These are phyloP conservation scores for Pseudohalonectria lignicola DNA, from an alignment of 2,329 filamentous ascomycete species.

Conservation along the genomic window DNA sequence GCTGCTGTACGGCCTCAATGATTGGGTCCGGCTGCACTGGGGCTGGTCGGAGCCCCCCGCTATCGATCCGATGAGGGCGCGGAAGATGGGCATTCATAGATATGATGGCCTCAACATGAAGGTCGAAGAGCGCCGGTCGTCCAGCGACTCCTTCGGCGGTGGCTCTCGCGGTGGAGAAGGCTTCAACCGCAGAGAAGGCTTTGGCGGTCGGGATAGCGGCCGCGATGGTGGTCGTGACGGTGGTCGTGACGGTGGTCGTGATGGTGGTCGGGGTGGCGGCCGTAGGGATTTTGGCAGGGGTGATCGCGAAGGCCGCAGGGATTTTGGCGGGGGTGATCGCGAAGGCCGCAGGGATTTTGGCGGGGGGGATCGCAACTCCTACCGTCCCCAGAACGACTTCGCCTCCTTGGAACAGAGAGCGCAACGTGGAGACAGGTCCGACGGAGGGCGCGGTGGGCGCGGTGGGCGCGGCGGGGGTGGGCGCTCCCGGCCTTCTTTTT, in stretches of 20 bases:
- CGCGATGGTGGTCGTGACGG: too few species aligned
- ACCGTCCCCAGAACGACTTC: too few species aligned
- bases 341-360: too few species aligned
- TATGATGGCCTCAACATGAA: too few species aligned
- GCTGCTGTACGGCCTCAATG: conserved; percentile 32
- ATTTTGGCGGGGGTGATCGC: conserved; percentile 5
- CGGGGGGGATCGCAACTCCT: too few species aligned
- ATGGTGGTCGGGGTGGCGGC: too few species aligned
- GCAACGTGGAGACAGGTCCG: too few species aligned
- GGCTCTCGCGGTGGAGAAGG: conserved; percentile 8
- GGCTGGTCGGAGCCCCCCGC: conserved; percentile 37
- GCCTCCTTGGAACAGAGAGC: too few species aligned
- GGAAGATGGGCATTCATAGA: conserved; percentile 3
- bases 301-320: conserved; percentile 8
- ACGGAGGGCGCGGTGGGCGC: not conserved
- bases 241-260: too few species aligned
- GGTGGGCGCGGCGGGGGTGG: not conserved
- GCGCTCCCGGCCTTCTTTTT: too few species aligned
- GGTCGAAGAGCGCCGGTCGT: too few species aligned
- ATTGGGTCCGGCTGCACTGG: conserved; percentile 38
- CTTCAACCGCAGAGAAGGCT: too few species aligned
- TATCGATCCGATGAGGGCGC: conserved; percentile 11
- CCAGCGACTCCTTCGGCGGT: conserved; percentile 8
- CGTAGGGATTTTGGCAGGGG: conserved; percentile 6
- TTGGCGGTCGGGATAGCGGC: not conserved